phyloP scores from a whole-genome alignment of 352 stramenopile species.

The Phytophthora pisi region DNA sequence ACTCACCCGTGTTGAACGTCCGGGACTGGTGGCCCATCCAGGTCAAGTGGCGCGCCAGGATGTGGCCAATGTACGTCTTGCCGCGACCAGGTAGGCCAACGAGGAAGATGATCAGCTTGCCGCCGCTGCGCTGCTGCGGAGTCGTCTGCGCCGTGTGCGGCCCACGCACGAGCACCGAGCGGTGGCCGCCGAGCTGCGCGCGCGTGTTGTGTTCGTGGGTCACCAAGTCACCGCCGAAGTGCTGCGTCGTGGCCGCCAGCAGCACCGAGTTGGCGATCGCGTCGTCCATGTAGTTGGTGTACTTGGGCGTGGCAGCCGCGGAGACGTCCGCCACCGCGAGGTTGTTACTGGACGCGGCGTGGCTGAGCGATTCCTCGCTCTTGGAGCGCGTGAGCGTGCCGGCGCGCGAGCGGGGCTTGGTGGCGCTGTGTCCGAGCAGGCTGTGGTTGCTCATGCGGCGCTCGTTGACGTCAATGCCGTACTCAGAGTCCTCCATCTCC shows the following conservation, averaged over 20 bases:
- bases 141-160: conserved; percentile 41
- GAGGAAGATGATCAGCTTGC: conserved; percentile 85
- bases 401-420: conserved; percentile 43
- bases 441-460: conserved; percentile 38
- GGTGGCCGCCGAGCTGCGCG: conserved; percentile 72
- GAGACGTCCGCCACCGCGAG: conserved; percentile 24
- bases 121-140: conserved; percentile 47
- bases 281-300: conserved; percentile 75
- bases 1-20: conserved; percentile 86
- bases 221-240: conserved; percentile 85
- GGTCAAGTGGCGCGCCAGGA: conserved; percentile 79
- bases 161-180: conserved; percentile 60
- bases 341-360: conserved; percentile 22
- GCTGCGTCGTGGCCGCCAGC: conserved; percentile 79
- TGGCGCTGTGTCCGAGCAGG: conserved; percentile 27
- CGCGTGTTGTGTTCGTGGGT: conserved; percentile 80
- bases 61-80: conserved; percentile 89
- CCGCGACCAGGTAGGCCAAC: conserved; percentile 77
- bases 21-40: conserved; percentile 87
- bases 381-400: conserved; percentile 72
- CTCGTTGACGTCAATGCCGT: conserved; percentile 64
- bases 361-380: conserved; percentile 70
- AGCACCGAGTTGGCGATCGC: conserved; percentile 72
- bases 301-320: conserved; percentile 52
- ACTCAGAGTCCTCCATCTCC: conserved; percentile 72